Conservation (phyloP, 768 basidiomycete species). For the Amanita jacksonii region DNA sequence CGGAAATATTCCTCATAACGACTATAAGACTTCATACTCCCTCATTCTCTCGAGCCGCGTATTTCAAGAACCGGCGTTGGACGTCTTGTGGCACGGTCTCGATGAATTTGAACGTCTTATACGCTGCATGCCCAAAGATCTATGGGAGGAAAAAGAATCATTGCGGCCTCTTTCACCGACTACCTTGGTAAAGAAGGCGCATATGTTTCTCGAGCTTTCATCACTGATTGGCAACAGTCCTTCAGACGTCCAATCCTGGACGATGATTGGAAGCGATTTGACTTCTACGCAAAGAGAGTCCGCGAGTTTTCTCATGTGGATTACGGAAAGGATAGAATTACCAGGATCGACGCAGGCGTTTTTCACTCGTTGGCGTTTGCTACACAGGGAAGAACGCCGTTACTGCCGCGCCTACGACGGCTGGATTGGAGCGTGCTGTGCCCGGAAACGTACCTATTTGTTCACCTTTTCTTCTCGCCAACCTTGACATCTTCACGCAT, state of each 20-base stretch:
- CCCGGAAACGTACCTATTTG: neutral
- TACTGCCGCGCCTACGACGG: neutral
- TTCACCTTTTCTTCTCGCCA: conserved; percentile 1
- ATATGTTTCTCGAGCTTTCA: too few relatives aligned
- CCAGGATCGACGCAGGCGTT: too few relatives aligned
- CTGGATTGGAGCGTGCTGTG: neutral
- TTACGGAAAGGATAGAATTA: neutral
- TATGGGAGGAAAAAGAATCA: neutral
- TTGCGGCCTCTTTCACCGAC: neutral
- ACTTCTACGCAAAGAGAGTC: neutral
- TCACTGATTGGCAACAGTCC: neutral
- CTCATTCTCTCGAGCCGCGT: neutral
- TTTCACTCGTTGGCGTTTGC: conserved; percentile 1
- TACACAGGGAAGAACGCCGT: neutral
- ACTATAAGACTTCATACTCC: neutral
- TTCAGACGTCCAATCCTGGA: neutral
- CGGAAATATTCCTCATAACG: neutral
- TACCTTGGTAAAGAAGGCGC: neutral
- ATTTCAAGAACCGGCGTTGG: neutral
- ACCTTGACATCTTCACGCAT: neutral
- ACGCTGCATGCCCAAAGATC: conserved; percentile 5
- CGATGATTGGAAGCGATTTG: conserved; percentile 2
- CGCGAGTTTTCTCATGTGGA: neutral
- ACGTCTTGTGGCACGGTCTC: neutral
- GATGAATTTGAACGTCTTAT: neutral